Evolutionary conservation across 2,329 filamentous ascomycete species (phyloP).

Genomic region (Colletotrichum orbiculare): DNA sequence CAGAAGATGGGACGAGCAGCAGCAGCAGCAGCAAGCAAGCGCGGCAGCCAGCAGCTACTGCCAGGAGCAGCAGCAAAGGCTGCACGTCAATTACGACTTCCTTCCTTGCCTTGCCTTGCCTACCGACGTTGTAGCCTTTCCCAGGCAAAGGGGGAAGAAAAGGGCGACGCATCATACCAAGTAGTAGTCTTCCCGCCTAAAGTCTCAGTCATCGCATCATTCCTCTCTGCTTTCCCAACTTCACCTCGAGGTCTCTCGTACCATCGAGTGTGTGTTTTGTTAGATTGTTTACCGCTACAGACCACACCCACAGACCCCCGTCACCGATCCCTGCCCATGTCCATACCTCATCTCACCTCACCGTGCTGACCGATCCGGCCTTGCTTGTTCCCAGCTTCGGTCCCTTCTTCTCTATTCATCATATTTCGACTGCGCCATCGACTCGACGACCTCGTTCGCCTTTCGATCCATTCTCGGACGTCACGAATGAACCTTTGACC

Average conservation of each 20-base stretch:
- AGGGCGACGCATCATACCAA: not conserved
- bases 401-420: conserved; percentile 1
- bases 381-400: not conserved
- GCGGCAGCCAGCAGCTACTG: conserved; percentile 2
- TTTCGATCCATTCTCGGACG: not conserved
- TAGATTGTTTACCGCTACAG: conserved; percentile 2
- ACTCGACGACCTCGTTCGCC: not conserved
- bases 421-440: not conserved
- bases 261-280: not conserved
- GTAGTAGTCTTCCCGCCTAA: not conserved
- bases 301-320: not conserved
- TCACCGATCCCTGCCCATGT: conserved; percentile 3
- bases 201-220: conserved; percentile 7
- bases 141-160: not conserved
- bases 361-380: conserved; percentile 10
- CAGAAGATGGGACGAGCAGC: conserved; percentile 12
- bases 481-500: conserved; percentile 10
- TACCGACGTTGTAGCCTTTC: no score
- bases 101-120: no score
- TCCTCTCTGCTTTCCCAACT: not conserved
- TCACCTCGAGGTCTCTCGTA: not conserved
- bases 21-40: not conserved
- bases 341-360: conserved; percentile 16
- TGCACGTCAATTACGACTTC: no score
- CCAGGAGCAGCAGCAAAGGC: no score